Evolutionary conservation across 345 rosid species (phyloP).

Genomic region (Populus tremula): DNA sequence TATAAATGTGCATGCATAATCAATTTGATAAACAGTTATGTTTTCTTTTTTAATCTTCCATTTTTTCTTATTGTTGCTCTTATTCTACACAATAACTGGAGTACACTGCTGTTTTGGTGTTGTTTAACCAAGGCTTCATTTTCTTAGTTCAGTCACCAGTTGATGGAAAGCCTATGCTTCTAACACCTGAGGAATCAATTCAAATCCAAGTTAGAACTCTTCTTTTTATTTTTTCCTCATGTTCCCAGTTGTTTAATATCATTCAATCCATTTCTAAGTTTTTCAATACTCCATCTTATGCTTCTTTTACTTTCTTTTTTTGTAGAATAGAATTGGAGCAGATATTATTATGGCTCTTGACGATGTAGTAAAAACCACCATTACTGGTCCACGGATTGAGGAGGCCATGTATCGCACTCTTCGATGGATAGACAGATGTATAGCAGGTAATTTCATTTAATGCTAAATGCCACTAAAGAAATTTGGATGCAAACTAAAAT

Average conservation of each 20-base stretch:
- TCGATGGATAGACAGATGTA: constrained; percentile 85
- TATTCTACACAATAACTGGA: neutral
- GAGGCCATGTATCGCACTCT: constrained; percentile 87
- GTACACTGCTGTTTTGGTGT: constrained; percentile 7
- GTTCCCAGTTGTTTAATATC: neutral
- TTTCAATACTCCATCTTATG: neutral
- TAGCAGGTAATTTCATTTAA: constrained; percentile 40
- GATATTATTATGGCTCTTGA: constrained; percentile 90
- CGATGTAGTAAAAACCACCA: constrained; percentile 81
- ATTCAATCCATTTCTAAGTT: neutral
- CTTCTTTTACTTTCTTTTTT: neutral
- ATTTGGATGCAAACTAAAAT: constrained; percentile 3
- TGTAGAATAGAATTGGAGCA: constrained; percentile 81
- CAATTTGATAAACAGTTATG: no score
- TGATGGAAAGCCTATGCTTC: constrained; percentile 80
- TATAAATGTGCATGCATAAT: no score
- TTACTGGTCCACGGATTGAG: constrained; percentile 73
- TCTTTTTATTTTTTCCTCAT: neutral
- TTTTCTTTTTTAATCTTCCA: neutral
- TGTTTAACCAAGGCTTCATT: constrained; percentile 23
- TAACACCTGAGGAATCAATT: constrained; percentile 84
- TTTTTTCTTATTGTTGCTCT: constrained; percentile 1
- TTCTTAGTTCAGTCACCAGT: constrained; percentile 63
- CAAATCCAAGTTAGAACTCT: constrained; percentile 62
- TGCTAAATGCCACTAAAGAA: constrained; percentile 1